A percentile compares a stretch with the other conserved stretches of the same genome.
phyloP scores from a whole-genome alignment of 768 basidiomycete genomes.

The Suillus plorans region DNA sequence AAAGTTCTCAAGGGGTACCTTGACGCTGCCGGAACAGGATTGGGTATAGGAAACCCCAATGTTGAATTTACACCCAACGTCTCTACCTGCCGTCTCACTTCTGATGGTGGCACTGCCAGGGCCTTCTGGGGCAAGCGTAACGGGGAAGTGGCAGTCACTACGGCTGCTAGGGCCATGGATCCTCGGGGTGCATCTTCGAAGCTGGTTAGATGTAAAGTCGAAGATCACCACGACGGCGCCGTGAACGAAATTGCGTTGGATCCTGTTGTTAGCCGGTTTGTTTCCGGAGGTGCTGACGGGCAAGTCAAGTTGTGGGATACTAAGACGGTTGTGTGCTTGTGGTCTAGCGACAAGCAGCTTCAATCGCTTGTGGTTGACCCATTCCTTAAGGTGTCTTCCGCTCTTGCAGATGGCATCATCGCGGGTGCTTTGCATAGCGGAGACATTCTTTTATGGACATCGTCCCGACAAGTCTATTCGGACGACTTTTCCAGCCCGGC shows the following conservation, averaged over 20 bases:
- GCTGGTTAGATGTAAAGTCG: constrained; percentile 47
- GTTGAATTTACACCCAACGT: constrained; percentile 72
- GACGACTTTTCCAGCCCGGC: constrained; percentile 16
- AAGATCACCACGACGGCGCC: constrained; percentile 62
- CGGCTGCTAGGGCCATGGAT: constrained; percentile 60
- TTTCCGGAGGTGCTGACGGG: constrained; percentile 64
- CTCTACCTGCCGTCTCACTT: constrained; percentile 54
- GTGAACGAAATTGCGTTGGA: constrained; percentile 61
- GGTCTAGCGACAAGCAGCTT: constrained; percentile 52
- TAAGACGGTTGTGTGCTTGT: constrained; percentile 52
- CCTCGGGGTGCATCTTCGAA: constrained; percentile 41
- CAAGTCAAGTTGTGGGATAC: constrained; percentile 74
- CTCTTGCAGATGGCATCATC: constrained; percentile 42
- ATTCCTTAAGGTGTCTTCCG: constrained; percentile 49
- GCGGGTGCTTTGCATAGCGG: constrained; percentile 58
- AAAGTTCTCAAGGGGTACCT: constrained; percentile 70
- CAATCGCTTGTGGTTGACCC: constrained; percentile 44
- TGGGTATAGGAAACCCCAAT: constrained; percentile 73
- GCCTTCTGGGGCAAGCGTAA: constrained; percentile 73
- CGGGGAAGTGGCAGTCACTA: constrained; percentile 66
- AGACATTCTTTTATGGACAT: constrained; percentile 50
- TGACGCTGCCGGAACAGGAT: constrained; percentile 56
- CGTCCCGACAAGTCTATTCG: constrained; percentile 1
- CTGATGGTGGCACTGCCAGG: constrained; percentile 64
- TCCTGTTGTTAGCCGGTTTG: constrained; percentile 32